These are phyloP conservation scores for Fusarium falciforme DNA, from an alignment of 2,329 filamentous ascomycete genomes.

Conservation along the genomic window DNA sequence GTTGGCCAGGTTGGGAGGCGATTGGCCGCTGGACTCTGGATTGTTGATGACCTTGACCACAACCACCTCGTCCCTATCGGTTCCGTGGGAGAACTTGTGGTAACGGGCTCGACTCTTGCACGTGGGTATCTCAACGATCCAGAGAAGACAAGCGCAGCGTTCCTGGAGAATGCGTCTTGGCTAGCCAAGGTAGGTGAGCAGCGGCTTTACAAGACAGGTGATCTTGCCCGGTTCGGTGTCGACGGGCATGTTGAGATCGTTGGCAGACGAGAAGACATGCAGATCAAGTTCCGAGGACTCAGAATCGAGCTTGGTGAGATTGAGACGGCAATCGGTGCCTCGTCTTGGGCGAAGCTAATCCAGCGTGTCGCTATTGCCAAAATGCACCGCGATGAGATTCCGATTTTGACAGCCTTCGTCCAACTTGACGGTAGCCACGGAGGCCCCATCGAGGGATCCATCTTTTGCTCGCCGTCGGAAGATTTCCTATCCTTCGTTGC, in stretches of 20 bases:
- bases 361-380: neutral
- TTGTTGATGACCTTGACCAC: slow-evolving; percentile 37
- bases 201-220: slow-evolving; percentile 33
- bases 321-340: slow-evolving; percentile 12
- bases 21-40: slow-evolving; percentile 30
- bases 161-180: slow-evolving; percentile 45
- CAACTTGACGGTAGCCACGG: neutral
- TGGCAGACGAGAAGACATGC: slow-evolving; percentile 61
- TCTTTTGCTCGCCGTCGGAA: neutral
- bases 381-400: neutral
- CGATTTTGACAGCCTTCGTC: neutral
- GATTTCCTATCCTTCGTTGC: neutral
- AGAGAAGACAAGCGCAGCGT: slow-evolving; percentile 41
- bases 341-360: neutral
- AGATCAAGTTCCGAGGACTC: slow-evolving; percentile 67
- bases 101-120: slow-evolving; percentile 42
- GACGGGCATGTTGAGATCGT: slow-evolving; percentile 54
- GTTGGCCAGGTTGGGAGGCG: neutral
- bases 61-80: slow-evolving; percentile 37
- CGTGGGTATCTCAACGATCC: slow-evolving; percentile 40
- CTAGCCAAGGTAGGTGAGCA: slow-evolving; percentile 14
- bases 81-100: slow-evolving; percentile 40
- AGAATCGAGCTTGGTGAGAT: slow-evolving; percentile 56
- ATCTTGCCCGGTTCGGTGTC: slow-evolving; percentile 37
- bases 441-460: neutral